These are phyloP conservation scores for Diaporthe sp. DNA, from an alignment of 2,329 filamentous ascomycete genomes.

Conservation along the genomic window DNA sequence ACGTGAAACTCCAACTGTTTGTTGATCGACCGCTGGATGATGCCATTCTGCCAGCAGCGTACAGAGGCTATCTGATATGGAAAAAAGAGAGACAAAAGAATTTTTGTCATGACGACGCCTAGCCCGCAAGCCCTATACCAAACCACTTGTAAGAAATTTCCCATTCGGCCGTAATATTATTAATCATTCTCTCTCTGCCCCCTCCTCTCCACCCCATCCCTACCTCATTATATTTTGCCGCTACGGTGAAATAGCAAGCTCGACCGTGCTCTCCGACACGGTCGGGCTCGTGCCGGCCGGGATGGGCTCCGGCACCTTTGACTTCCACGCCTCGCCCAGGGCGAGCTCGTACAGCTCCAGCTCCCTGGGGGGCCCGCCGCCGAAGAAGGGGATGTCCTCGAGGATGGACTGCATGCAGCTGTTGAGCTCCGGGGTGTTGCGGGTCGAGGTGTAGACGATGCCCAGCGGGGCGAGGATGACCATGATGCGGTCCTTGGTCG, in stretches of 20 bases:
- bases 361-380: conserved; percentile 28
- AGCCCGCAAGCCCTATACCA: not conserved
- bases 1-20: not conserved
- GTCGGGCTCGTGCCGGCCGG: conserved; percentile 35
- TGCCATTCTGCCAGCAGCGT: conserved; percentile 19
- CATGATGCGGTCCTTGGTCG: conserved; percentile 41
- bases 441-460: conserved; percentile 40
- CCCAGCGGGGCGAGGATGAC: conserved; percentile 42
- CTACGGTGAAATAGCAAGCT: conserved; percentile 29
- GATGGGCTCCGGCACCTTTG: conserved; percentile 17
- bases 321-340: conserved; percentile 34
- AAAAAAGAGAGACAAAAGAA: not conserved
- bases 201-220: not conserved
- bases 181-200: not conserved
- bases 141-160: not conserved
- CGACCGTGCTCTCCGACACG: conserved; percentile 29
- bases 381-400: conserved; percentile 42
- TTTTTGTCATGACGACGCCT: not conserved
- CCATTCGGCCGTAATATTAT: not conserved
- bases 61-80: not conserved
- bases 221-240: too few relatives aligned
- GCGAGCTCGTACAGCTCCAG: conserved; percentile 37
- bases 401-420: conserved; percentile 41
- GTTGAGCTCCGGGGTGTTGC: conserved; percentile 35
- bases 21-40: not conserved